These are phyloP conservation scores for Emergomyces orientalis DNA, from an alignment of 2,329 filamentous ascomycete genomes.

Conservation along the genomic window DNA sequence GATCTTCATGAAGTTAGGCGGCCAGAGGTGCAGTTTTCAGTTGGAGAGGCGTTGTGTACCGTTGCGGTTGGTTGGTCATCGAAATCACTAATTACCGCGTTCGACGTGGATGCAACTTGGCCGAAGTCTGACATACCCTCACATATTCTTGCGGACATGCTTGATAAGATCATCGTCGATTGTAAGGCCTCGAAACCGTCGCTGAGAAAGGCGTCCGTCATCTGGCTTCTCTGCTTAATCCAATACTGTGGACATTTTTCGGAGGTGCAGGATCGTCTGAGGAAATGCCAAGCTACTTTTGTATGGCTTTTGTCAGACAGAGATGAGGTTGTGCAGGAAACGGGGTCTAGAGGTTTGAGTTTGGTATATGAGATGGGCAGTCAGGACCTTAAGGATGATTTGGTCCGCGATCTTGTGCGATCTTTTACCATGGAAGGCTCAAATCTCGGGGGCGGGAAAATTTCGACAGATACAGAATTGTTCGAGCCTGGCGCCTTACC, in stretches of 20 bases:
- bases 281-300: constrained; percentile 77
- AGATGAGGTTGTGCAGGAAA: constrained; percentile 93
- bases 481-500: constrained; percentile 87
- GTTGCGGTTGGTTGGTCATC: constrained; percentile 75
- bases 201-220: constrained; percentile 80
- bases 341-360: constrained; percentile 80
- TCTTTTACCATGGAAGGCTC: constrained; percentile 65
- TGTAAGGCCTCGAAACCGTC: constrained; percentile 81
- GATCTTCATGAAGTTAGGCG: constrained; percentile 74
- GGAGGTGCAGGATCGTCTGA: constrained; percentile 63
- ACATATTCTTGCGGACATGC: constrained; percentile 43
- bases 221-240: constrained; percentile 87
- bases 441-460: constrained; percentile 61
- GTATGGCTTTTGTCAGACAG: constrained; percentile 77
- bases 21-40: constrained; percentile 78
- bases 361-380: constrained; percentile 91
- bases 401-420: constrained; percentile 79
- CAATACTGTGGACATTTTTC: constrained; percentile 77
- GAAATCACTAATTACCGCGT: constrained; percentile 60
- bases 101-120: constrained; percentile 59
- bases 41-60: constrained; percentile 79
- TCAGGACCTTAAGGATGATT: constrained; percentile 63
- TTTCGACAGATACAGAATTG: constrained; percentile 82
- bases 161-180: constrained; percentile 66
- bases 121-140: constrained; percentile 31